These are phyloP conservation scores for Corymbia calophylla DNA, from an alignment of 441 rosid genomes.

Conservation along the genomic window DNA sequence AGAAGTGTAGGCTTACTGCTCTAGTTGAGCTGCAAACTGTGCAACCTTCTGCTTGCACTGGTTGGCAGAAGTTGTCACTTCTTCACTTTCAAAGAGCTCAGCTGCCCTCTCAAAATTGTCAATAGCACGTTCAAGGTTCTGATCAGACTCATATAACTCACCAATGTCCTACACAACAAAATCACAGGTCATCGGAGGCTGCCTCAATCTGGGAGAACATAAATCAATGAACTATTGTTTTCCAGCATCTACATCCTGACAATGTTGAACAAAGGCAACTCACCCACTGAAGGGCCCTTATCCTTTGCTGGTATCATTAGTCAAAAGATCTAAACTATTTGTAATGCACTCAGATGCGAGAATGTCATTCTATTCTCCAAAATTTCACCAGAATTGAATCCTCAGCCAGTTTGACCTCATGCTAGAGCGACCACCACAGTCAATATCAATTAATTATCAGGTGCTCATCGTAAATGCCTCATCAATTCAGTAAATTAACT, in stretches of 20 bases:
- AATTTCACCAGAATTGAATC: not conserved
- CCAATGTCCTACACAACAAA: conserved; percentile 71
- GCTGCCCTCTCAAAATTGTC: conserved; percentile 82
- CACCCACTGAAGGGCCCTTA: not conserved
- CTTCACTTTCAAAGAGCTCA: conserved; percentile 90
- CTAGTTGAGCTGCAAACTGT: conserved; percentile 82
- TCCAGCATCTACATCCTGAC: not conserved
- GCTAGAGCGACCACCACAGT: not conserved
- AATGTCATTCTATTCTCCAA: not conserved
- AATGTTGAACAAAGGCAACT: not conserved
- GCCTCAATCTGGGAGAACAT: not conserved
- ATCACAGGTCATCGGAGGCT: not conserved
- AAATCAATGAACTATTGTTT: not conserved
- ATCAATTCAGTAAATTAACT: not conserved
- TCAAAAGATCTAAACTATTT: not conserved
- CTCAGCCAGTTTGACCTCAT: not conserved
- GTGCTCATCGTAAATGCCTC: not conserved
- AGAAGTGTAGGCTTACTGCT: conserved; percentile 45
- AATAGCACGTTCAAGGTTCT: conserved; percentile 69
- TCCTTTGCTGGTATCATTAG: not conserved
- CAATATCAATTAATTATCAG: not conserved
- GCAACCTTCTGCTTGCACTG: conserved; percentile 99
- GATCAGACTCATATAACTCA: conserved; percentile 71
- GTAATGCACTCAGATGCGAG: not conserved
- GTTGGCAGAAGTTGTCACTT: conserved; percentile 87